Evolutionary conservation across 129 eudicot species (phyloP).

Genomic region (Dittrichia graveolens): DNA sequence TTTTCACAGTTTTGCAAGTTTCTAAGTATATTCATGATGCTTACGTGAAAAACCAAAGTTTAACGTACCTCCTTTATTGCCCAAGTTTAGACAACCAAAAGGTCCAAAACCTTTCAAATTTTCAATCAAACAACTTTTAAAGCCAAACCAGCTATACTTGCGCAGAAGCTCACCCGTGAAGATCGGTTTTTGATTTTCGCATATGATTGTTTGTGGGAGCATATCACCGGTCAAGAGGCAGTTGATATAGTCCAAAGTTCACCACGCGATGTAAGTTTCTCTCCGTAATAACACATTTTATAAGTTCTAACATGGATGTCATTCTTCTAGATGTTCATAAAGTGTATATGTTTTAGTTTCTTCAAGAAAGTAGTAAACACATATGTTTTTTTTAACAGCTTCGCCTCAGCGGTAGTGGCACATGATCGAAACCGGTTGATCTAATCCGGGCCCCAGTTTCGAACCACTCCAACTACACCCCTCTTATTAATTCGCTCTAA

Average conservation of each 20-base stretch:
- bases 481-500: no score
- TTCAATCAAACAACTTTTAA: conserved; percentile 52
- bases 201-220: conserved; percentile 88
- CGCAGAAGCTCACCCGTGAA: conserved; percentile 52
- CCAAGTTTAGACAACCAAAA: conserved; percentile 58
- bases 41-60: conserved; percentile 64
- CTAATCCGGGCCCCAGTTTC: no score
- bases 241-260: conserved; percentile 57
- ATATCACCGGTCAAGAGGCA: conserved; percentile 70
- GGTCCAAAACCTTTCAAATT: no score
- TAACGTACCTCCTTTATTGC: conserved; percentile 53
- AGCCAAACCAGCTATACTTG: conserved; percentile 62
- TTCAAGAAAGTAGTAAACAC: no score
- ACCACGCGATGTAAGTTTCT: conserved; percentile 61
- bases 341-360: no score
- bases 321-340: no score
- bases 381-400: no score
- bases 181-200: conserved; percentile 74
- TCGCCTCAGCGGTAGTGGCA: no score
- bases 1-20: conserved; percentile 45
- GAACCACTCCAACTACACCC: no score
- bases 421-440: no score
- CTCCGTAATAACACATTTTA: no score
- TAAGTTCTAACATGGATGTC: no score
- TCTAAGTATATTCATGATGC: conserved; percentile 80